Evolutionary conservation across 345 rosid genomes (phyloP).

Genomic region (Abelmoschus esculentus): DNA sequence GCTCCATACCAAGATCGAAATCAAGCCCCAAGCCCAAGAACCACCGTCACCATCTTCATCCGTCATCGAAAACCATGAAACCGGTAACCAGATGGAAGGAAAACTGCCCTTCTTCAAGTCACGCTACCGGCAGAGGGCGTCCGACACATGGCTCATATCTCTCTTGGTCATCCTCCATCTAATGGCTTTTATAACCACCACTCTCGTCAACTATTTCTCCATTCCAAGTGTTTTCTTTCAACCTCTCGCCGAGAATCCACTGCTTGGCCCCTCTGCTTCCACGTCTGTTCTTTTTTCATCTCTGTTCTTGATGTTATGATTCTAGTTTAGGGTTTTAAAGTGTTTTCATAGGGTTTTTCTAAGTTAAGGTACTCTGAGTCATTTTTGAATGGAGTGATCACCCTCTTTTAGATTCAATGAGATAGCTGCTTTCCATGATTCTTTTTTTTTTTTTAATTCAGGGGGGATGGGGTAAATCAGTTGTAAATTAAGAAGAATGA

Average conservation of each 20-base stretch:
- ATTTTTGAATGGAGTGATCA: too few species aligned
- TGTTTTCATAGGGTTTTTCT: background rate
- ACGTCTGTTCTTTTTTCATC: conserved; percentile 27
- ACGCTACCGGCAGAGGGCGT: conserved; percentile 42
- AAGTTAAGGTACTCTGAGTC: background rate
- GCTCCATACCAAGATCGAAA: conserved; percentile 20
- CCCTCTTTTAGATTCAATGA: too few species aligned
- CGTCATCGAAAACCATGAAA: background rate
- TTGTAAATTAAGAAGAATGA: too few species aligned
- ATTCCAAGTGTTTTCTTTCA: conserved; percentile 60
- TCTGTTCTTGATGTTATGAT: background rate
- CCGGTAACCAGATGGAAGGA: conserved; percentile 3
- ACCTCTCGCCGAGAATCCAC: conserved; percentile 75
- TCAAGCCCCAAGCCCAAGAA: conserved; percentile 18
- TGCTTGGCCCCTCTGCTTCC: conserved; percentile 84
- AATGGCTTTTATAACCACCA: conserved; percentile 51
- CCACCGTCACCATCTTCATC: background rate
- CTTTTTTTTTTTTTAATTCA: too few species aligned
- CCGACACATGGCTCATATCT: conserved; percentile 77
- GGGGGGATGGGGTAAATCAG: too few species aligned
- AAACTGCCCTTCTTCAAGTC: conserved; percentile 60
- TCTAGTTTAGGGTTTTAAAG: background rate
- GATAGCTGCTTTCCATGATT: too few species aligned
- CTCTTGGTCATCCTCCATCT: conserved; percentile 67
- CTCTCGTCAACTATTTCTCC: conserved; percentile 58